These are phyloP conservation scores for Fonsecaea multimorphosa DNA, from an alignment of 2,329 filamentous ascomycete species.

Conservation along the genomic window DNA sequence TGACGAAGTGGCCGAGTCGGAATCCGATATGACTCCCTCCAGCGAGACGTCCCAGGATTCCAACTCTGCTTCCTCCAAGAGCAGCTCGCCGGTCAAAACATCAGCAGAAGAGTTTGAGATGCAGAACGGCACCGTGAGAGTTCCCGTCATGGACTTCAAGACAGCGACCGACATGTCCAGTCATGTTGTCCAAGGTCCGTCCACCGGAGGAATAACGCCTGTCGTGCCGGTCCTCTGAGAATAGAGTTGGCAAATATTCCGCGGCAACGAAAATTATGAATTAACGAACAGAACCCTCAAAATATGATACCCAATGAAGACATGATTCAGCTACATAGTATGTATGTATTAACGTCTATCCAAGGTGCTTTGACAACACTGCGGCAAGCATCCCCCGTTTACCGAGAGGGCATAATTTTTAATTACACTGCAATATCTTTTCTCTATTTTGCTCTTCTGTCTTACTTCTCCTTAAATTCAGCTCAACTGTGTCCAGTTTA, in stretches of 20 bases:
- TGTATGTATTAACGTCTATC: neutral
- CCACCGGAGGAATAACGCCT: neutral
- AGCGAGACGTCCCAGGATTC: conserved; percentile 10
- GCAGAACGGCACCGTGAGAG: neutral
- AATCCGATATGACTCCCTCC: neutral
- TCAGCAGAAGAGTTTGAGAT: neutral
- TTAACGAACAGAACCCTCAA: conserved; percentile 10
- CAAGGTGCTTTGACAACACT: neutral
- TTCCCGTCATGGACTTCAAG: conserved; percentile 12
- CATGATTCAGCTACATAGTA: neutral
- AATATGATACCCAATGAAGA: conserved; percentile 20
- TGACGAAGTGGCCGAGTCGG: conserved; percentile 2
- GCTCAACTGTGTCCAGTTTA: neutral
- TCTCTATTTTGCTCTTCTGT: neutral
- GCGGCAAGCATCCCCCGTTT: neutral
- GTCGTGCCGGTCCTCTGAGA: conserved; percentile 2
- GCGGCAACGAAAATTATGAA: conserved; percentile 8
- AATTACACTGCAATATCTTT: neutral
- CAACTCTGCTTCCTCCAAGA: conserved; percentile 9
- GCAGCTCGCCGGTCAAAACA: conserved; percentile 12
- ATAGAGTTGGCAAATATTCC: neutral
- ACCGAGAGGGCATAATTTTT: neutral
- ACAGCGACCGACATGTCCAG: neutral
- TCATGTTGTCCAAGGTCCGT: neutral
- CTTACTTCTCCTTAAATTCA: neutral